phyloP scores from a whole-genome alignment of 208 protist genomes.

The Trypanosoma theileri region DNA sequence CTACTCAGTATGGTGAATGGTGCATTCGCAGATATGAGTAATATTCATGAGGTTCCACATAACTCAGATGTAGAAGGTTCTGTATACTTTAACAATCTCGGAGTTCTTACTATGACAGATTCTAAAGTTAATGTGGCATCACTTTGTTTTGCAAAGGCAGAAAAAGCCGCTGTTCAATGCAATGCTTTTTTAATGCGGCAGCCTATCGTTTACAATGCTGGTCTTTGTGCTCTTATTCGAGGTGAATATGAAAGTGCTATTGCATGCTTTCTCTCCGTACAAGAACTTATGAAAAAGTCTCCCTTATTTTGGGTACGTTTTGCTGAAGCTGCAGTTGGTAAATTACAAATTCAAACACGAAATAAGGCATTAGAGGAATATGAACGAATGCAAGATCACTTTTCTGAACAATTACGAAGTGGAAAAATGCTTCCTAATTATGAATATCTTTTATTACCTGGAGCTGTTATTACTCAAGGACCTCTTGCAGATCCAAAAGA shows the following conservation, averaged over 20 bases:
- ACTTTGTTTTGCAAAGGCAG: constrained; percentile 84
- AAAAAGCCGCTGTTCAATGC: constrained; percentile 38
- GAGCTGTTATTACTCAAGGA: constrained; percentile 45
- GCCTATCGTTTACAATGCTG: constrained; percentile 81
- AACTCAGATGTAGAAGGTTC: constrained; percentile 49
- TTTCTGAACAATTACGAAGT: constrained; percentile 60
- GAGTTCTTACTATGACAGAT: constrained; percentile 71
- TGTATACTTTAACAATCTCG: constrained; percentile 88
- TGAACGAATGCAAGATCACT: constrained; percentile 69
- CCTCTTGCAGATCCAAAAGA: constrained; percentile 23
- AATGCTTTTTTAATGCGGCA: constrained; percentile 37
- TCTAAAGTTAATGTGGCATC: constrained; percentile 76
- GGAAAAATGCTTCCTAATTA: constrained; percentile 79
- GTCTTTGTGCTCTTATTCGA: constrained; percentile 77
- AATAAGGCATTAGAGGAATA: constrained; percentile 51
- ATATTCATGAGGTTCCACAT: constrained; percentile 70
- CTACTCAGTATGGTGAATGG: constrained; percentile 50
- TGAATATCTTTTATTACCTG: constrained; percentile 77
- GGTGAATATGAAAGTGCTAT: constrained; percentile 78
- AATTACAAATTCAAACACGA: constrained; percentile 42
- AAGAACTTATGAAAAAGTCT: constrained; percentile 74
- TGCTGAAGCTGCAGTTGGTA: constrained; percentile 72
- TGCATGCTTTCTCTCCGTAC: constrained; percentile 64
- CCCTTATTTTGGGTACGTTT: constrained; percentile 84
- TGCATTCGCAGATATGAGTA: constrained; percentile 76